Conservation (phyloP, 371 early-diverging fungal genomes). For the Apophysomyces variabilis region DNA sequence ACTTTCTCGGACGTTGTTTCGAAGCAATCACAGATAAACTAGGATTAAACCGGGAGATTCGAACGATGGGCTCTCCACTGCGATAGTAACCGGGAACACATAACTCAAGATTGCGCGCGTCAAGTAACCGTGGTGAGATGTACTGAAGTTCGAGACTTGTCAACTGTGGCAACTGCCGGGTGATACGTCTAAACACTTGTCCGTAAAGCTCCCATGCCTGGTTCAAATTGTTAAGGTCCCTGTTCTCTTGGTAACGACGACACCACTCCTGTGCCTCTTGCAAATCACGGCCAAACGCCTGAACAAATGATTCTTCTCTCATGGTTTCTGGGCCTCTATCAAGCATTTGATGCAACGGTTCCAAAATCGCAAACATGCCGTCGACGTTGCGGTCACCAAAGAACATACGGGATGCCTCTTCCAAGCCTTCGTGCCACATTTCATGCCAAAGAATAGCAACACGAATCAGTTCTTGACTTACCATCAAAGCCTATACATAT, state of each 20-base stretch:
- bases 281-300: slow-evolving; percentile 92
- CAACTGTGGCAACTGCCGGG: slow-evolving; percentile 82
- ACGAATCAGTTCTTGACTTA: slow-evolving; percentile 96
- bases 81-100: slow-evolving; percentile 95
- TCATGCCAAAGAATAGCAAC: slow-evolving; percentile 97
- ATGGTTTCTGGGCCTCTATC: slow-evolving; percentile 93
- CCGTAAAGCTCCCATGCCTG: slow-evolving; percentile 98
- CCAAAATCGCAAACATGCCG: slow-evolving; percentile 91
- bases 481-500: slow-evolving; percentile 77
- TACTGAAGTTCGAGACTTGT: slow-evolving; percentile 89
- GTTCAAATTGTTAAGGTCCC: slow-evolving; percentile 83
- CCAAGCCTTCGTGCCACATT: slow-evolving; percentile 97
- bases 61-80: slow-evolving; percentile 87
- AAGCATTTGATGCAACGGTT: slow-evolving; percentile 90
- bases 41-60: slow-evolving; percentile 85
- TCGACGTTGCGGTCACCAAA: slow-evolving; percentile 88
- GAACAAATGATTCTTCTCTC: slow-evolving; percentile 93
- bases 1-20: slow-evolving; percentile 91
- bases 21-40: slow-evolving; percentile 88
- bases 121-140: slow-evolving; percentile 89
- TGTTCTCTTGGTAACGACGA: slow-evolving; percentile 77
- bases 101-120: slow-evolving; percentile 84
- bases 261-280: slow-evolving; percentile 94
- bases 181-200: slow-evolving; percentile 86
- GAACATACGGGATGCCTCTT: slow-evolving; percentile 89